Evolutionary conservation across 2,329 filamentous ascomycete genomes (phyloP).

Genomic region (Rhynchosporium secalis): DNA sequence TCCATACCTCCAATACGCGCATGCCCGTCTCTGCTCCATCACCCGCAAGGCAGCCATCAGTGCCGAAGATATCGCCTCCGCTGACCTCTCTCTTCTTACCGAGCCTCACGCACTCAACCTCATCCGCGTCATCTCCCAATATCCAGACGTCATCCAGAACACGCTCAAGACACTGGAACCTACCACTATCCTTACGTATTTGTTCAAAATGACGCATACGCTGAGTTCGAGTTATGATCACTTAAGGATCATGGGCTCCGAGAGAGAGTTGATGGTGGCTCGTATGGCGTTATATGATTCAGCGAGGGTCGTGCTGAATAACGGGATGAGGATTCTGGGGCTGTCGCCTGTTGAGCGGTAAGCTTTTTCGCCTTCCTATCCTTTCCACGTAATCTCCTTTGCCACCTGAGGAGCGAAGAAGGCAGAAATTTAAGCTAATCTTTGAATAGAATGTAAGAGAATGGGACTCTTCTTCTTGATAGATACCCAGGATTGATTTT

Average conservation of each 20-base stretch:
- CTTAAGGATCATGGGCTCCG: slow-evolving; percentile 77
- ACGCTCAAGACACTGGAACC: slow-evolving; percentile 82
- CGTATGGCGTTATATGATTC: slow-evolving; percentile 77
- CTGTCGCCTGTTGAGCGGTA: slow-evolving; percentile 68
- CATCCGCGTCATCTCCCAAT: slow-evolving; percentile 75
- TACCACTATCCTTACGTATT: slow-evolving; percentile 64
- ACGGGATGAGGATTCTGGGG: slow-evolving; percentile 81
- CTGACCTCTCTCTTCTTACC: slow-evolving; percentile 67
- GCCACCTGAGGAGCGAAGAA: not conserved
- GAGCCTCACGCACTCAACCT: slow-evolving; percentile 74
- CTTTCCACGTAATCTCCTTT: not conserved
- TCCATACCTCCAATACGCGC: slow-evolving; percentile 81
- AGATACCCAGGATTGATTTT: slow-evolving; percentile 13
- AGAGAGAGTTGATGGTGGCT: slow-evolving; percentile 68
- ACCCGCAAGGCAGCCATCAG: slow-evolving; percentile 55
- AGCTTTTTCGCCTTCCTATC: slow-evolving; percentile 4
- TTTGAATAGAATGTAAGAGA: slow-evolving; percentile 20
- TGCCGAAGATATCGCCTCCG: slow-evolving; percentile 58
- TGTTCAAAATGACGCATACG: slow-evolving; percentile 85
- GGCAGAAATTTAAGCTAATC: slow-evolving; percentile 5
- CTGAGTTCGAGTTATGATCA: slow-evolving; percentile 81
- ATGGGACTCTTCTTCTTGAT: slow-evolving; percentile 11
- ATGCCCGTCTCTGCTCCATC: slow-evolving; percentile 69
- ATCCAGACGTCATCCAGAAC: slow-evolving; percentile 82
- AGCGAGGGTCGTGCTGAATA: slow-evolving; percentile 72